phyloP scores from a whole-genome alignment of 2,329 filamentous ascomycete species.

The Aspergillus quadricinctus region DNA sequence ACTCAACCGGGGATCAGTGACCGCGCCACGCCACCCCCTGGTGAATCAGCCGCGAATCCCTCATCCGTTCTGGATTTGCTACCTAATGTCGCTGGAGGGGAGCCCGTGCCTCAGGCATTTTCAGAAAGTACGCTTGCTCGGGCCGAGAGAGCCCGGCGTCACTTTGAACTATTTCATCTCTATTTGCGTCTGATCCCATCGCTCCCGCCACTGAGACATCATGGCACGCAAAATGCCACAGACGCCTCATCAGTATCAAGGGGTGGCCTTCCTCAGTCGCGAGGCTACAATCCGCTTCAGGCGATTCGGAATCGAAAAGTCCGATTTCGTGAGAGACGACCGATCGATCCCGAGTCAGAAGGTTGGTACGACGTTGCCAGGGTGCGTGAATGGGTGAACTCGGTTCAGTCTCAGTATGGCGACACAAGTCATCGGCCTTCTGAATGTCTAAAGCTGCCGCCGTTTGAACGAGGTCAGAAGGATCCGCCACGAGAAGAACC shows the following conservation, averaged over 20 bases:
- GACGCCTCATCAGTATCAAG: constrained; percentile 20
- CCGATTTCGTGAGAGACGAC: constrained; percentile 69
- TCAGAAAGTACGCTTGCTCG: constrained; percentile 76
- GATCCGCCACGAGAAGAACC: constrained; percentile 13
- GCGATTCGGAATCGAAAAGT: constrained; percentile 87
- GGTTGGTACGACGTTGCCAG: constrained; percentile 71
- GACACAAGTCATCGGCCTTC: constrained; percentile 44
- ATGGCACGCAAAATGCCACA: constrained; percentile 7
- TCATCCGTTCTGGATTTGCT: constrained; percentile 25
- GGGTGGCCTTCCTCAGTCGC: constrained; percentile 50
- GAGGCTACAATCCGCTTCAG: constrained; percentile 85
- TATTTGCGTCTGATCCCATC: constrained; percentile 76
- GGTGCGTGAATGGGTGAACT: constrained; percentile 73
- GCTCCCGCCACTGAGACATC: constrained; percentile 62
- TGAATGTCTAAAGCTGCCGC: constrained; percentile 42
- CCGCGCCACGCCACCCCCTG: constrained; percentile 13
- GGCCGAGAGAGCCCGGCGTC: constrained; percentile 76
- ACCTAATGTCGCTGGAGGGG: constrained; percentile 25
- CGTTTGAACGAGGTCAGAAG: constrained; percentile 28
- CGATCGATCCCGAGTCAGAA: constrained; percentile 68
- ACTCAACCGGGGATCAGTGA: constrained; percentile 24
- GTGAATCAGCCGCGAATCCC: constrained; percentile 10
- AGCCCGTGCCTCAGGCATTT: constrained; percentile 48
- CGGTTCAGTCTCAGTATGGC: constrained; percentile 52
- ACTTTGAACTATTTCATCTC: constrained; percentile 80